Percentiles rank a stretch among this genome's conserved stretches.
These are phyloP conservation scores for Trichoderma endophyticum DNA, from an alignment of 2,329 filamentous ascomycete genomes.

Conservation along the genomic window DNA sequence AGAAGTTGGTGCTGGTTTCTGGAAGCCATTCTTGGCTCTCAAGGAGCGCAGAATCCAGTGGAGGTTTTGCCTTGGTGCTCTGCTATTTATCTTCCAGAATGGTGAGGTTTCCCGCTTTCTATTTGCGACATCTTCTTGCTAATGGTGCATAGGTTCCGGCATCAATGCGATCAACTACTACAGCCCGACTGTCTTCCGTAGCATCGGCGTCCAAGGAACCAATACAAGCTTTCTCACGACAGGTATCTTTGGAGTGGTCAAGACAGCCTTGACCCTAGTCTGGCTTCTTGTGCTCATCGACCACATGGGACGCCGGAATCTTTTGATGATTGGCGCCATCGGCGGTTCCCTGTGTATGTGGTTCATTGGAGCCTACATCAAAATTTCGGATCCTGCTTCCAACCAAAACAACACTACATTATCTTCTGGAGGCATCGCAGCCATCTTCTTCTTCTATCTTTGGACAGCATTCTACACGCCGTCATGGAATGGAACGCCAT, in stretches of 20 bases:
- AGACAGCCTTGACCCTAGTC: background rate
- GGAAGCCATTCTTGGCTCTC: slow-evolving; percentile 10
- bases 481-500: slow-evolving; percentile 10
- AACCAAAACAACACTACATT: background rate
- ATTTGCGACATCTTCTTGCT: background rate
- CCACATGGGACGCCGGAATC: slow-evolving; percentile 9
- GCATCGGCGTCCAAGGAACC: slow-evolving; percentile 10
- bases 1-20: slow-evolving; percentile 12
- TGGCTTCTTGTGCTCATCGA: slow-evolving; percentile 13
- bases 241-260: slow-evolving; percentile 10
- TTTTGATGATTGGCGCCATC: slow-evolving; percentile 10
- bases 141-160: background rate
- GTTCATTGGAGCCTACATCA: slow-evolving; percentile 14
- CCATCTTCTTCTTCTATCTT: slow-evolving; percentile 13
- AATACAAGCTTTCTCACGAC: slow-evolving; percentile 10
- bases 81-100: slow-evolving; percentile 12
- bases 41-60: slow-evolving; percentile 10
- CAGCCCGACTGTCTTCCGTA: slow-evolving; percentile 9
- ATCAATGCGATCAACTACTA: slow-evolving; percentile 17
- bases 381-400: background rate
- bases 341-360: slow-evolving; percentile 13
- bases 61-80: slow-evolving; percentile 3
- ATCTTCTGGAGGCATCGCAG: slow-evolving; percentile 1
- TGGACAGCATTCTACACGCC: slow-evolving; percentile 15
- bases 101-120: background rate